Conservation (phyloP, 345 rosid species). For the Citrus cavaleriei region DNA sequence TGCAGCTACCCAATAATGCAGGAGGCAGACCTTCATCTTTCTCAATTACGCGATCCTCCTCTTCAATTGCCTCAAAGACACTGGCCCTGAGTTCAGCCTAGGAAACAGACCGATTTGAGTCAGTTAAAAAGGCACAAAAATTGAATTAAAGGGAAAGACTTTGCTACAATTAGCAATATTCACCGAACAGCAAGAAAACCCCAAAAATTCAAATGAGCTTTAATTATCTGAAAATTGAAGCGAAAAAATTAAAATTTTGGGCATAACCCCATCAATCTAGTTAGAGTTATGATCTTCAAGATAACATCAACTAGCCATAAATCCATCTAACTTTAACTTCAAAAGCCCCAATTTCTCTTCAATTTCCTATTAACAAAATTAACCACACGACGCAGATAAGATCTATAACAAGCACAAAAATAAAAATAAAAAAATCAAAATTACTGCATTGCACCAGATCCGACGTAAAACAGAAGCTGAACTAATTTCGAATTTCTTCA, state of each 20-base stretch:
- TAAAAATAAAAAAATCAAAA: background rate
- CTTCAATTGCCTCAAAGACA: constrained; percentile 97
- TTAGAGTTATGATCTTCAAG: background rate
- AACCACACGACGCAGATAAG: background rate
- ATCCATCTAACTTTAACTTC: background rate
- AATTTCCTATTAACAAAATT: background rate
- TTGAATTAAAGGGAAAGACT: background rate
- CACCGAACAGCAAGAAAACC: background rate
- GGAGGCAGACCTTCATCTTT: constrained; percentile 78
- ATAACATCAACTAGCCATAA: background rate
- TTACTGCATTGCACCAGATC: constrained; percentile 1
- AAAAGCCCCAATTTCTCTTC: background rate
- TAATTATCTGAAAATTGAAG: background rate
- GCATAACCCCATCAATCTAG: background rate
- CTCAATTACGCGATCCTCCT: constrained; percentile 81
- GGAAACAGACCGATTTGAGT: constrained; percentile 1
- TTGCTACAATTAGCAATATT: background rate
- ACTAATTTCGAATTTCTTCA: background rate
- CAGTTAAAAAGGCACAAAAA: background rate
- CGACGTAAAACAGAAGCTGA: background rate
- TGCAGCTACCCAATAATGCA: constrained; percentile 94
- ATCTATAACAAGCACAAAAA: background rate
- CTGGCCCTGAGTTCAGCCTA: constrained; percentile 98
- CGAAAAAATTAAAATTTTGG: background rate
- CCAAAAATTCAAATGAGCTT: background rate